phyloP scores from a whole-genome alignment of 2,329 filamentous ascomycete species.

The Pseudocercospora pini-densiflorae region DNA sequence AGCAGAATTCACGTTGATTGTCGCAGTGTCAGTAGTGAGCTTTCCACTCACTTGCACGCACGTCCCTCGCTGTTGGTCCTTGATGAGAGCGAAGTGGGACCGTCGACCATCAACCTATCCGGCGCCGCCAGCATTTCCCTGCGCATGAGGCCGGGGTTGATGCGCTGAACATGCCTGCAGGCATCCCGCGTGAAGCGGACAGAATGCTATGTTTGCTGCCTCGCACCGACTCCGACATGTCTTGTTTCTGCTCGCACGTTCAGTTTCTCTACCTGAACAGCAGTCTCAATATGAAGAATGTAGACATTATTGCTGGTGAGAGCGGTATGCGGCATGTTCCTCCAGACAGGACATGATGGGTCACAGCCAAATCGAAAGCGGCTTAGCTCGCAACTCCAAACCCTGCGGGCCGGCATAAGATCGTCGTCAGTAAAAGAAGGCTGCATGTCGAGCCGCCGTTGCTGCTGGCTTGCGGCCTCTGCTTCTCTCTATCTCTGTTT shows the following conservation, averaged over 20 bases:
- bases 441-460: background rate
- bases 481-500: background rate
- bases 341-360: too few relatives aligned
- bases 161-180: background rate
- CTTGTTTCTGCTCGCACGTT: too few relatives aligned
- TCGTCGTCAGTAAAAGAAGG: background rate
- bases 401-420: conserved; percentile 1
- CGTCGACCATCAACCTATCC: background rate
- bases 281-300: background rate
- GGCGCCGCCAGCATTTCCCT: background rate
- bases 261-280: too few relatives aligned
- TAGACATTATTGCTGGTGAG: background rate
- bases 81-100: background rate
- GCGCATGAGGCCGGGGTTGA: background rate
- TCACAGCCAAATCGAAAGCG: background rate
- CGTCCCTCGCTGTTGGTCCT: background rate
- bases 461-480: background rate
- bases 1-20: background rate
- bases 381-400: background rate
- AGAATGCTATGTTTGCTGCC: background rate
- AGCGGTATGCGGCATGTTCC: background rate
- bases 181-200: background rate
- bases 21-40: too few relatives aligned
- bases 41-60: background rate
- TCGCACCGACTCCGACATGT: background rate